A percentile compares a stretch with the other conserved stretches of the same genome.
phyloP scores from a whole-genome alignment of 2,329 filamentous ascomycete species.

The Cercospora sp. region DNA sequence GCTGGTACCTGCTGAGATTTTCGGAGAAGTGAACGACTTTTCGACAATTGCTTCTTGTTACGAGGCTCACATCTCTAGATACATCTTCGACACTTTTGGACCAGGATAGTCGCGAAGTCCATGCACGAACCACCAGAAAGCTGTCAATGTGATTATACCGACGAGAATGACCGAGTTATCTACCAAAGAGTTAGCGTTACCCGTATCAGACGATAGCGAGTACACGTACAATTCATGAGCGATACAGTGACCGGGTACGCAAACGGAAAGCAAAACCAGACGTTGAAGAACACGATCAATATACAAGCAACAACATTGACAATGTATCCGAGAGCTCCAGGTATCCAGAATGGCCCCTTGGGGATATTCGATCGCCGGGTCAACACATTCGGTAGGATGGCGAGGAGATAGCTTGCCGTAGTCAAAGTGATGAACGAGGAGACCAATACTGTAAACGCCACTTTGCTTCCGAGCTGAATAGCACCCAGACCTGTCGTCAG shows the following conservation, averaged over 20 bases:
- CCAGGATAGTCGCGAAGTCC: slow-evolving; percentile 52
- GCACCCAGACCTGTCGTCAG: slow-evolving; percentile 49
- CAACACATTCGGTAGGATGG: slow-evolving; percentile 40
- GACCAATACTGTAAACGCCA: slow-evolving; percentile 41
- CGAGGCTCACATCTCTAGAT: slow-evolving; percentile 28
- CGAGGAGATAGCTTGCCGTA: slow-evolving; percentile 39
- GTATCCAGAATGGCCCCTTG: slow-evolving; percentile 40
- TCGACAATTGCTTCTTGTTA: neutral
- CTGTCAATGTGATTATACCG: slow-evolving; percentile 50
- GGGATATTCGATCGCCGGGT: slow-evolving; percentile 37
- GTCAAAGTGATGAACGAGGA: slow-evolving; percentile 42
- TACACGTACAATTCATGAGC: slow-evolving; percentile 43
- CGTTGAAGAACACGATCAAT: slow-evolving; percentile 40
- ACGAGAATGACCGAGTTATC: slow-evolving; percentile 57
- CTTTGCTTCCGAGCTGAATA: slow-evolving; percentile 37
- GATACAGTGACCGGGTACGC: slow-evolving; percentile 33
- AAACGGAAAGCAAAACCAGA: slow-evolving; percentile 42
- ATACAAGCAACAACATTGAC: slow-evolving; percentile 38
- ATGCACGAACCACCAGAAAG: slow-evolving; percentile 54
- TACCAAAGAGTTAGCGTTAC: slow-evolving; percentile 43
- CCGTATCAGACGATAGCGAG: slow-evolving; percentile 38
- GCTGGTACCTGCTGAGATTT: neutral
- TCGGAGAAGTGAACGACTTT: neutral
- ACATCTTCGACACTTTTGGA: slow-evolving; percentile 52
- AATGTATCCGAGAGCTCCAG: slow-evolving; percentile 33